These are phyloP conservation scores for Nicotiana rustica DNA, from an alignment of 305 asterid genomes.

Conservation along the genomic window DNA sequence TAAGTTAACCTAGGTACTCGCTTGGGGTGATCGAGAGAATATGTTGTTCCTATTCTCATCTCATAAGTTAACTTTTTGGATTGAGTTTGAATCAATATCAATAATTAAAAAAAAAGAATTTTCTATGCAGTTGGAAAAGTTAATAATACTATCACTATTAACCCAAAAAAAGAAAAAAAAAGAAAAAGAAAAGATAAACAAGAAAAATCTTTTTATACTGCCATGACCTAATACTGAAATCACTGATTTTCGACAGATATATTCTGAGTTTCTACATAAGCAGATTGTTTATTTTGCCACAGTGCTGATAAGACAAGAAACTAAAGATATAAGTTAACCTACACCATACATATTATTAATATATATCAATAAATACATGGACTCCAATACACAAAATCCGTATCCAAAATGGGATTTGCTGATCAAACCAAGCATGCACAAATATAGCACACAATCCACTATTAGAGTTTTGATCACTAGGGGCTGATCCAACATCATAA, in stretches of 20 bases:
- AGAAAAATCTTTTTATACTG: not conserved
- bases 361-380: not conserved
- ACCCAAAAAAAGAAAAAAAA: not conserved
- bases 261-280: not conserved
- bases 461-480: not conserved
- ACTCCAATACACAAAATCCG: not conserved
- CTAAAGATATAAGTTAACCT: not conserved
- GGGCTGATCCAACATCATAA: no score
- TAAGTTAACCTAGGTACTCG: no score
- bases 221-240: not conserved
- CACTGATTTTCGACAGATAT: not conserved
- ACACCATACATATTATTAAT: not conserved
- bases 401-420: conserved; percentile 22
- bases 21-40: no score
- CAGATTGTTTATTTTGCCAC: not conserved
- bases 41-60: no score
- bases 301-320: not conserved
- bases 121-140: not conserved
- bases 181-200: not conserved
- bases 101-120: no score
- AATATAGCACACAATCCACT: not conserved
- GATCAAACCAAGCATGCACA: conserved; percentile 1
- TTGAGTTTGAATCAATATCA: no score
- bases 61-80: not conserved
- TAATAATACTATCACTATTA: not conserved